These are phyloP conservation scores for Batkoa obscura DNA, from an alignment of 371 early-diverging fungal species.

Conservation along the genomic window DNA sequence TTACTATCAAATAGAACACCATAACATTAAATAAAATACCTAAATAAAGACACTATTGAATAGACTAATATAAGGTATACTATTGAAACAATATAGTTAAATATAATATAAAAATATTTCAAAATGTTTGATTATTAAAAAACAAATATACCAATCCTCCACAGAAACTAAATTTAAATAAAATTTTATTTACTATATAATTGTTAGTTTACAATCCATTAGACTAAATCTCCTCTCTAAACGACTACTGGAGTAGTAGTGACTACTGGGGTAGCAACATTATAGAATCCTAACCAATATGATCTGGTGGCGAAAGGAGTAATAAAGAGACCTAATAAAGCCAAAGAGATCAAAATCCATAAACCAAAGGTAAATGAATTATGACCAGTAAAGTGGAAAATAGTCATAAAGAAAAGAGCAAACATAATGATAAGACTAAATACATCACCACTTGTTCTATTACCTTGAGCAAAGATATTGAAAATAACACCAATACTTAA, in stretches of 20 bases:
- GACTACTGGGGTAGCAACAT: not conserved
- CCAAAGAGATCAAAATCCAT: not conserved
- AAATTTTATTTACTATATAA: too few relatives aligned
- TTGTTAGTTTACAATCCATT: too few relatives aligned
- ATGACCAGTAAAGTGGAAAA: not conserved
- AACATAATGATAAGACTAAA: not conserved
- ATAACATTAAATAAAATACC: too few relatives aligned
- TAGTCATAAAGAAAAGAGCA: not conserved
- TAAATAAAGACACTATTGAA: too few relatives aligned
- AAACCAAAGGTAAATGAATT: not conserved
- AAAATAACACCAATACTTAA: constrained; percentile 1
- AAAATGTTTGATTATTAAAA: too few relatives aligned
- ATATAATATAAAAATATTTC: too few relatives aligned
- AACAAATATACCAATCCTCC: too few relatives aligned
- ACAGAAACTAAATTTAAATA: too few relatives aligned
- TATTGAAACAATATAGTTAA: too few relatives aligned
- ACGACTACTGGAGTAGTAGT: not conserved
- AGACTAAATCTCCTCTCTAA: too few relatives aligned
- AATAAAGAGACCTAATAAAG: not conserved
- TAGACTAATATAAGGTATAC: too few relatives aligned
- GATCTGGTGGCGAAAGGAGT: constrained; percentile 2
- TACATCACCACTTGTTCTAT: constrained; percentile 1
- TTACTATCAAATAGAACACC: too few relatives aligned
- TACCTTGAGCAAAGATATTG: not conserved
- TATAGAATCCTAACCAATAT: not conserved